Base-by-base conservation (phyloP, 768 basidiomycete genomes). In the Podaxis mareebaensis region DNA sequence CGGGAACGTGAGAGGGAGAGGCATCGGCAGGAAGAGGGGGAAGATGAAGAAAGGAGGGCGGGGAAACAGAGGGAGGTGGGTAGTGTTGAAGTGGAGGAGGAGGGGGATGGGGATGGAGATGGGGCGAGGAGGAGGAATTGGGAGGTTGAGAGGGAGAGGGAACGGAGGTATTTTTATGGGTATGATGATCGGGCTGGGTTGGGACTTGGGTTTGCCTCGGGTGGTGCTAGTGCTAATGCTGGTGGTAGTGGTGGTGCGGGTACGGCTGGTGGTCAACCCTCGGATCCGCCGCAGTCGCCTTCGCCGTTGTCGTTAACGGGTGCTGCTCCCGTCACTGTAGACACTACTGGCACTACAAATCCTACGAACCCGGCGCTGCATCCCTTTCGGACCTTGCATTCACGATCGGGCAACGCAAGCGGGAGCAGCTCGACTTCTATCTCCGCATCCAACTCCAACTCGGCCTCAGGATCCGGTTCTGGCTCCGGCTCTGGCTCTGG, bases 21-120 rank as follows among this genome's bases (percentile, higher is more conserved):
- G 39, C 68, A 63, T 58, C 22, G 46, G 60, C 67, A 68, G 53
- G 53, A 63, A 24, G 11, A 51, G 39, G 57, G 42, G 63, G 58
- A 64, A 48, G 51, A 63, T 33, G 52, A 38, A n/a, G 52, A 38
- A n/a, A 39, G 39, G 36, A 22, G 20, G 20, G 6, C 5, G 20
- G 22, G 4, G 49, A 28, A 53, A 61, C 26, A 22, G 63, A 30
- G 64, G 54, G 40, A 40, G 42, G 24, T 24, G 33, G 22, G 28
- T 8, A 13, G 64, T 42, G 40, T 13, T 42, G 40, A 42, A n/a
- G 17, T 40, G 40, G 53, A 63, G 20, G 11, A 46, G 39, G 56
- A 55, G 39, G 56, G 53, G 61, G 58, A n/a, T n/a, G n/a, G 65
- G 39, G 51, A 63, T 33, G 52, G 11, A 20, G 22, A 24, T 17